Evolutionary conservation across 164 flowering plant species (phyloP).

Genomic region (Brasenia schreberi): DNA sequence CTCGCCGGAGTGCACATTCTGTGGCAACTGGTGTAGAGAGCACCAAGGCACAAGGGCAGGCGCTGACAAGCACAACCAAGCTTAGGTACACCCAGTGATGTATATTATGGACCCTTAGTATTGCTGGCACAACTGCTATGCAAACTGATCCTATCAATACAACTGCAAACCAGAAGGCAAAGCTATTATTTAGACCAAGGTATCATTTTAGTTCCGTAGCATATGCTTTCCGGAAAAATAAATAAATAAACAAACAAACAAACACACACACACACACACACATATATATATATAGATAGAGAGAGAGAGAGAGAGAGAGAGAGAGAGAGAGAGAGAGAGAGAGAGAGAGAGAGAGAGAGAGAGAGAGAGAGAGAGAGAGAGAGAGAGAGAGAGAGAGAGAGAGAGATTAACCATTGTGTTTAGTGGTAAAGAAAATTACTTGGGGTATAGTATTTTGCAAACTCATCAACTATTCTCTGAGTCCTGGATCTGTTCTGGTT

Average conservation of each 20-base stretch:
- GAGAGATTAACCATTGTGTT: no score
- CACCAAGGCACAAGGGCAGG: conserved; percentile 88
- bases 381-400: no score
- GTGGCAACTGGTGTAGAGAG: conserved; percentile 91
- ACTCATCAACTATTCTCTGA: conserved; percentile 63
- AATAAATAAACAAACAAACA: no score
- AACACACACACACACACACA: no score
- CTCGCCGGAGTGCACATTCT: conserved; percentile 74
- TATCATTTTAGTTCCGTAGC: no score
- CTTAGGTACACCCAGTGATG: conserved; percentile 58
- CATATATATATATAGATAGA: no score
- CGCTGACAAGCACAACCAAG: conserved; percentile 77
- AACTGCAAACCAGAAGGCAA: conserved; percentile 27
- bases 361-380: no score
- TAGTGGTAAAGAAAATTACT: conserved; percentile 21
- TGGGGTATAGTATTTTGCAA: conserved; percentile 79
- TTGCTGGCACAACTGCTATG: conserved; percentile 49
- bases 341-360: no score
- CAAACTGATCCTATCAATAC: conserved; percentile 39
- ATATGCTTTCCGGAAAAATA: no score
- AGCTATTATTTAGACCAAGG: no score
- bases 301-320: no score
- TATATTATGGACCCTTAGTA: conserved; percentile 25
- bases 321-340: no score
- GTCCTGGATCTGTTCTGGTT: conserved; percentile 59